These are phyloP conservation scores for Phyllosticta capitalensis DNA, from an alignment of 2,329 filamentous ascomycete genomes.

Conservation along the genomic window DNA sequence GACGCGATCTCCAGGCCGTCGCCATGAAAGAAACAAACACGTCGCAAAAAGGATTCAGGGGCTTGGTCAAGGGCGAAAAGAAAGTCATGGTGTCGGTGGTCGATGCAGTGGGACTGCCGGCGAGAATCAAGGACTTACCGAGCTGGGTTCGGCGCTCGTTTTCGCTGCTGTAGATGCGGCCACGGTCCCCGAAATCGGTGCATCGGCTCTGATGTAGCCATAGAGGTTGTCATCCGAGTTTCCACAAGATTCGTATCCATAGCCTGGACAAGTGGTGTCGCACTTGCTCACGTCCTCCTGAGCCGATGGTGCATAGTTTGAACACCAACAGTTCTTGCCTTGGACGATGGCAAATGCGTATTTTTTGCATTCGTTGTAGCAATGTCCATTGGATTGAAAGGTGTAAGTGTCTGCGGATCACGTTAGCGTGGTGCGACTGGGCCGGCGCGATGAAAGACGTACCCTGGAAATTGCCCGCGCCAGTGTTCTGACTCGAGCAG, in stretches of 20 bases:
- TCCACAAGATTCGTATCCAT: slow-evolving; percentile 56
- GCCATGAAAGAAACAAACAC: background rate
- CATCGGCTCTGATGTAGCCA: slow-evolving; percentile 49
- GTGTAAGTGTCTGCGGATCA: slow-evolving; percentile 23
- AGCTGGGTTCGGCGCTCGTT: slow-evolving; percentile 1
- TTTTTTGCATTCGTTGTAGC: slow-evolving; percentile 48
- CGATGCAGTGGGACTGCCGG: background rate
- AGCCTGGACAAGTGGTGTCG: slow-evolving; percentile 57
- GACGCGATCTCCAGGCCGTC: background rate
- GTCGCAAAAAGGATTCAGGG: background rate
- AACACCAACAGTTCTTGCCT: slow-evolving; percentile 62
- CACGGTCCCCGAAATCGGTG: slow-evolving; percentile 49
- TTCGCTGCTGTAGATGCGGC: slow-evolving; percentile 23
- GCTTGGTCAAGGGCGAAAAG: background rate
- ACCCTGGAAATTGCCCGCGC: slow-evolving; percentile 26
- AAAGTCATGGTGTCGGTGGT: background rate
- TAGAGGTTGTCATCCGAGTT: slow-evolving; percentile 43
- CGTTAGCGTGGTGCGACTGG: background rate
- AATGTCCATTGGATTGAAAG: slow-evolving; percentile 60
- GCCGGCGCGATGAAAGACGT: slow-evolving; percentile 4
- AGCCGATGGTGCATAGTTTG: slow-evolving; percentile 51
- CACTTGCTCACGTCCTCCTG: slow-evolving; percentile 41
- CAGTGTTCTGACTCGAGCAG: slow-evolving; percentile 38
- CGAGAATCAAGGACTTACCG: slow-evolving; percentile 7
- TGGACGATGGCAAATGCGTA: slow-evolving; percentile 63